Evolutionary conservation across 2,329 filamentous ascomycete genomes (phyloP).

Genomic region (Venturia aucupariae): DNA sequence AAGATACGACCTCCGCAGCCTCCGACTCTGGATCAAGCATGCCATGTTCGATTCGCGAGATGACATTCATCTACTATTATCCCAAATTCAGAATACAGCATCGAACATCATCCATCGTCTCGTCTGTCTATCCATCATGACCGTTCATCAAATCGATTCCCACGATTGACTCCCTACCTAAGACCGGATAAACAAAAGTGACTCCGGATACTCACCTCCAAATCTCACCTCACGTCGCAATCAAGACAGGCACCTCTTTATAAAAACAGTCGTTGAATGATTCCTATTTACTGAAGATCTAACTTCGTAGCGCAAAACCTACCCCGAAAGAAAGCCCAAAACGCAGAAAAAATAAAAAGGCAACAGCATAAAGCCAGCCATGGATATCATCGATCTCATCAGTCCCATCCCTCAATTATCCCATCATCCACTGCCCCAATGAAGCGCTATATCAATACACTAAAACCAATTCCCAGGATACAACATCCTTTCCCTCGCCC

Average conservation of each 20-base stretch:
- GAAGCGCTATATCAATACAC: conserved; percentile 1
- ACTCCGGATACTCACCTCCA: too few relatives aligned
- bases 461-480: background rate
- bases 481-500: background rate
- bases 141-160: too few relatives aligned
- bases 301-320: too few relatives aligned
- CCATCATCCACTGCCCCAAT: background rate
- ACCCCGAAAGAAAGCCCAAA: background rate
- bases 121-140: too few relatives aligned
- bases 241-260: background rate
- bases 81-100: too few relatives aligned
- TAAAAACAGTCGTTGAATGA: background rate
- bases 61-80: too few relatives aligned
- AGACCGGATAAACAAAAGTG: too few relatives aligned
- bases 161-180: too few relatives aligned
- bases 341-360: background rate
- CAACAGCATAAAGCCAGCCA: background rate
- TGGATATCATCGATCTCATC: conserved; percentile 7
- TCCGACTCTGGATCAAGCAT: too few relatives aligned
- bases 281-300: background rate
- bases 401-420: background rate
- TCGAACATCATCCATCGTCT: too few relatives aligned
- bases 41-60: too few relatives aligned
- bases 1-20: too few relatives aligned
- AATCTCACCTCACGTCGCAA: background rate